Conservation (phyloP, 2,329 filamentous ascomycete species). For the Sclerotinia trifoliorum region DNA sequence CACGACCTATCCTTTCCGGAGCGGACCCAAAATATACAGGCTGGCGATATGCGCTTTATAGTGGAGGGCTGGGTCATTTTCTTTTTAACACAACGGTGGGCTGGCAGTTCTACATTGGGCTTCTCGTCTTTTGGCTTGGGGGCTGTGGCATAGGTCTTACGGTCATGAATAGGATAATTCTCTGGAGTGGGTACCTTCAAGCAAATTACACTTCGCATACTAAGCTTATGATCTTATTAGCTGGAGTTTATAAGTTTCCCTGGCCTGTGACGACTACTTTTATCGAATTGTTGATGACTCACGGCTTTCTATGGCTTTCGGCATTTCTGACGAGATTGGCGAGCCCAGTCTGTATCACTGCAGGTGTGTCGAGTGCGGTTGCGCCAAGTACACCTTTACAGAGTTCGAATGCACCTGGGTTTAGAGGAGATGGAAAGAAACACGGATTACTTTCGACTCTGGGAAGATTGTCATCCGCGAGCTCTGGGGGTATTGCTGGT, state of each 20-base stretch:
- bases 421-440: slow-evolving; percentile 35
- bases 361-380: slow-evolving; percentile 45
- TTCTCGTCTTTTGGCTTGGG: slow-evolving; percentile 49
- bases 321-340: slow-evolving; percentile 50
- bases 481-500: slow-evolving; percentile 50
- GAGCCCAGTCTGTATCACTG: slow-evolving; percentile 41
- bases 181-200: slow-evolving; percentile 44
- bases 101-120: slow-evolving; percentile 49
- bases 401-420: slow-evolving; percentile 33
- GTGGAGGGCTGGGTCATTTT: slow-evolving; percentile 49
- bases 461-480: slow-evolving; percentile 35
- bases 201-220: slow-evolving; percentile 37
- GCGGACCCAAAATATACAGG: slow-evolving; percentile 33
- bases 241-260: slow-evolving; percentile 51
- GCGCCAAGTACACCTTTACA: slow-evolving; percentile 46
- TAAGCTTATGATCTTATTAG: slow-evolving; percentile 39
- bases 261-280: slow-evolving; percentile 53
- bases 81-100: slow-evolving; percentile 48
- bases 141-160: slow-evolving; percentile 48
- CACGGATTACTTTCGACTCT: slow-evolving; percentile 36
- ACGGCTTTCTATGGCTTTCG: slow-evolving; percentile 47
- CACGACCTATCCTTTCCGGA: slow-evolving; percentile 38
- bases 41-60: slow-evolving; percentile 41
- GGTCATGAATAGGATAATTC: slow-evolving; percentile 52
- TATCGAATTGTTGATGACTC: slow-evolving; percentile 50